Percentiles rank a stretch among this genome's conserved stretches.
phyloP scores from a whole-genome alignment of 2,329 filamentous ascomycete species.

The Alternaria gaisen region DNA sequence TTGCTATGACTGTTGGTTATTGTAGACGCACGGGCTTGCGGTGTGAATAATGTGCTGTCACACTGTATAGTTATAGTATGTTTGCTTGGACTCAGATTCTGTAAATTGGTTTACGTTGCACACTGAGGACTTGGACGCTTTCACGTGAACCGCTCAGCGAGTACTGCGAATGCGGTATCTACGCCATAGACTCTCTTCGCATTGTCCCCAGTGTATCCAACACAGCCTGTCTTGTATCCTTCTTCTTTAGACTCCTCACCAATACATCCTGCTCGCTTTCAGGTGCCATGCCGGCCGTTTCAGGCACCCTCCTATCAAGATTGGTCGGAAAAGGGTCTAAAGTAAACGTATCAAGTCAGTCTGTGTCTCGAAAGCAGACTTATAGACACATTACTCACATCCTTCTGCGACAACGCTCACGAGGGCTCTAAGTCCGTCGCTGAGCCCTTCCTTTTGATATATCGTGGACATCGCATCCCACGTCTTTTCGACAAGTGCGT shows the following conservation, averaged over 20 bases:
- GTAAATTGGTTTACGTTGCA: not conserved
- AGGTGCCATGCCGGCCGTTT: conserved; percentile 67
- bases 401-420: conserved; percentile 64
- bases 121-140: not conserved
- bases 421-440: conserved; percentile 56
- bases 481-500: conserved; percentile 58
- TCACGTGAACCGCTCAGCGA: not conserved
- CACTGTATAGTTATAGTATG: not conserved
- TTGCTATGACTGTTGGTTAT: not conserved
- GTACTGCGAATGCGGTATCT: not conserved
- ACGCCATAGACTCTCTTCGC: conserved; percentile 42
- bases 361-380: not conserved
- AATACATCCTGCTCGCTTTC: conserved; percentile 66
- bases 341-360: not conserved
- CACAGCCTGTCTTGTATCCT: conserved; percentile 53
- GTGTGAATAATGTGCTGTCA: not conserved
- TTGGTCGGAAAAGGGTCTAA: conserved; percentile 66
- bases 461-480: conserved; percentile 54
- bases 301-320: conserved; percentile 65
- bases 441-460: conserved; percentile 51
- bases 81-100: not conserved
- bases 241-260: conserved; percentile 54
- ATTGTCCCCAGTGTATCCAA: conserved; percentile 55
- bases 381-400: conserved; percentile 47
- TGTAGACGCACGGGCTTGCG: not conserved